These are phyloP conservation scores for Trypanosoma cruzi DNA, from an alignment of 208 protist genomes.

Conservation along the genomic window DNA sequence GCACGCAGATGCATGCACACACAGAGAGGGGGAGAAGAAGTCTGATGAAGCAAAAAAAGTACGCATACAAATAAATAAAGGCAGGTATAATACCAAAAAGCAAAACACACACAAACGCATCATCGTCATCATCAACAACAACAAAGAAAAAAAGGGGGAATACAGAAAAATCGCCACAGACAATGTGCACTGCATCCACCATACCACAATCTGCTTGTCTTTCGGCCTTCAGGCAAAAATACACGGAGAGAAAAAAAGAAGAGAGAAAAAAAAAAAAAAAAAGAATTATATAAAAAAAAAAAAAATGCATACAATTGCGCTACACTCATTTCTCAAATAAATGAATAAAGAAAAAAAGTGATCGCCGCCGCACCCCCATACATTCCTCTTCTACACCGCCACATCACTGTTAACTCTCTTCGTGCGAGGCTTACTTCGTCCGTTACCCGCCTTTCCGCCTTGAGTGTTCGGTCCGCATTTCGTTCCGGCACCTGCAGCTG, in stretches of 20 bases:
- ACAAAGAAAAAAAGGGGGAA: too few relatives aligned
- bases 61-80: neutral
- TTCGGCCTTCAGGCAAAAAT: neutral
- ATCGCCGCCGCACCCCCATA: neutral
- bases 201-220: neutral
- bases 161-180: neutral
- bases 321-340: too few relatives aligned
- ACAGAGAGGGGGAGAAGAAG: neutral
- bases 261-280: constrained; percentile 6
- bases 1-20: neutral
- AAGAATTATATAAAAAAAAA: neutral
- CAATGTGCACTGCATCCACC: neutral
- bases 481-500: neutral
- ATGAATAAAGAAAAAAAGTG: constrained; percentile 13
- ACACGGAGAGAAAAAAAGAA: constrained; percentile 6
- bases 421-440: neutral
- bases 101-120: too few relatives aligned
- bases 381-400: neutral
- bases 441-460: neutral
- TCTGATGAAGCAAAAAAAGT: neutral
- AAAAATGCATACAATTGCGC: neutral
- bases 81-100: neutral
- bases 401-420: neutral
- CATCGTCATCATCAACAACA: too few relatives aligned
- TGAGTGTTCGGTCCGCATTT: neutral